phyloP scores from a whole-genome alignment of 352 stramenopile species.

The Globisporangium emineosum region DNA sequence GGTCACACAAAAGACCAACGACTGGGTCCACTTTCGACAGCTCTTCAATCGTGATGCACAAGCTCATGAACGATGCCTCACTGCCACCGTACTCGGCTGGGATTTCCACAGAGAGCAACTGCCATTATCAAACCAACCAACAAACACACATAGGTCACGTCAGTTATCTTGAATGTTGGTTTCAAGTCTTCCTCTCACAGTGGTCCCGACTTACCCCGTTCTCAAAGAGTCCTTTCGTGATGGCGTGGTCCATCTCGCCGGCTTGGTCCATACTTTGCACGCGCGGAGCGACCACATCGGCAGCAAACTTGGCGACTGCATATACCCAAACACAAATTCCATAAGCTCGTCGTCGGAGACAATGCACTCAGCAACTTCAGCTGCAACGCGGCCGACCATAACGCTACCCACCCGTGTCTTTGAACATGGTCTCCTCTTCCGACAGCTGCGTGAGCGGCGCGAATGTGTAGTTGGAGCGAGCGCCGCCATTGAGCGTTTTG shows the following conservation, averaged over 20 bases:
- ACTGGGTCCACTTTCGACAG: slow-evolving; percentile 94
- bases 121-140: not conserved
- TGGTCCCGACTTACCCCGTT: slow-evolving; percentile 51
- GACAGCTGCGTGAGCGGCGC: slow-evolving; percentile 53
- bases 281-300: slow-evolving; percentile 78
- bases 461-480: slow-evolving; percentile 24
- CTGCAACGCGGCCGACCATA: not conserved
- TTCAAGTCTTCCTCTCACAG: not conserved
- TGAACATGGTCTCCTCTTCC: slow-evolving; percentile 72
- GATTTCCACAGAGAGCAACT: slow-evolving; percentile 96
- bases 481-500: not conserved
- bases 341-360: not conserved
- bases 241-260: slow-evolving; percentile 86
- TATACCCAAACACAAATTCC: not conserved
- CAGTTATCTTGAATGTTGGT: not conserved
- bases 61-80: slow-evolving; percentile 93
- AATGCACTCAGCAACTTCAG: not conserved
- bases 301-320: slow-evolving; percentile 80
- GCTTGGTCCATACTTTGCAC: slow-evolving; percentile 93
- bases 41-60: slow-evolving; percentile 96
- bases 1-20: slow-evolving; percentile 93
- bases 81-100: slow-evolving; percentile 90
- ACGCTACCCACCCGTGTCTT: slow-evolving; percentile 35
- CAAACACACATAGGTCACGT: not conserved
- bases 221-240: slow-evolving; percentile 92